Percentiles rank a stretch among this genome's conserved stretches.
Conservation (phyloP, 2,329 filamentous ascomycete genomes). For the Aureobasidium sp. region DNA sequence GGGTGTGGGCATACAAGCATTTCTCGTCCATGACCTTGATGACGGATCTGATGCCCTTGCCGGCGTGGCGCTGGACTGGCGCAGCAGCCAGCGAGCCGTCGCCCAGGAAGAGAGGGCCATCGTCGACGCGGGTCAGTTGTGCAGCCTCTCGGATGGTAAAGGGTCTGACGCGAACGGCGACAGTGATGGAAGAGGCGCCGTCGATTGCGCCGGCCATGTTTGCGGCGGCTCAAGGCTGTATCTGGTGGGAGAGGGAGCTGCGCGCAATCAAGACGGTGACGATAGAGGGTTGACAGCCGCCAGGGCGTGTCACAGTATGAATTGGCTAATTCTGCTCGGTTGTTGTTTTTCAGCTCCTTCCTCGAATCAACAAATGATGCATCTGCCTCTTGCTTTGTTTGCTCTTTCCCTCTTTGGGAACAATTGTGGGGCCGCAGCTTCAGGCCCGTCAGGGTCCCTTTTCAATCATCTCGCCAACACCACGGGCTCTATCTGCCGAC, state of each 20-base stretch:
- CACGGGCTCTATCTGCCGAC: too few relatives aligned
- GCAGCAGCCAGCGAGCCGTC: slow-evolving; percentile 89
- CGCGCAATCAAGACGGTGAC: neutral
- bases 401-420: neutral
- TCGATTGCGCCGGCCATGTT: slow-evolving; percentile 24
- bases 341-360: neutral
- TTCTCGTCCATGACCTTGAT: slow-evolving; percentile 96
- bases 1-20: slow-evolving; percentile 65
- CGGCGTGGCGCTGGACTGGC: slow-evolving; percentile 69
- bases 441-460: neutral
- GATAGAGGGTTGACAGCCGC: neutral
- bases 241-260: neutral
- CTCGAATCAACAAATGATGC: neutral
- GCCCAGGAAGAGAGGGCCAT: slow-evolving; percentile 86
- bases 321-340: neutral
- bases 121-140: slow-evolving; percentile 73
- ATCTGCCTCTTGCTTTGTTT: neutral
- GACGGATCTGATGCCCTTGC: slow-evolving; percentile 81
- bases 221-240: neutral
- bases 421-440: neutral
- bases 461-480: neutral
- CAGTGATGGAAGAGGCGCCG: slow-evolving; percentile 45
- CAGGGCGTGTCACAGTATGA: slow-evolving; percentile 8
- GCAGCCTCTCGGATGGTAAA: slow-evolving; percentile 88
- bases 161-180: slow-evolving; percentile 55